A percentile compares a stretch with the other conserved stretches of the same genome.
Conservation (phyloP, 164 flowering plant species). For the Vitis riparia region DNA sequence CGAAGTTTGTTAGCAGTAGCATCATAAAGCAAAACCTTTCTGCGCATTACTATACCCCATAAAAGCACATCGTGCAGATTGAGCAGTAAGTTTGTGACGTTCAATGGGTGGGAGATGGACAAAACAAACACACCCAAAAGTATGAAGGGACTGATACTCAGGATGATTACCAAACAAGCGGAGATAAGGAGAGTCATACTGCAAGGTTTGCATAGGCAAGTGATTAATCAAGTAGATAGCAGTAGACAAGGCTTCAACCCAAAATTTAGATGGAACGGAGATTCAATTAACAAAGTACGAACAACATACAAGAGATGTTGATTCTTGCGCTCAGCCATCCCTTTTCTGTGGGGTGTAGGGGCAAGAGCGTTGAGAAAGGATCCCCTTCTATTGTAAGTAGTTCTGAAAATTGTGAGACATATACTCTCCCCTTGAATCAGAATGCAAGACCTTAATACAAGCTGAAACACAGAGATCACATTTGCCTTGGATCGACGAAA, state of each 20-base stretch:
- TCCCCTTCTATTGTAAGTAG: slow-evolving; percentile 5
- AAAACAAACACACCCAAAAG: slow-evolving; percentile 17
- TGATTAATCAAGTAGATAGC: slow-evolving; percentile 5
- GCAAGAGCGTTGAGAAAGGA: slow-evolving; percentile 7
- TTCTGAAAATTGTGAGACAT: not conserved
- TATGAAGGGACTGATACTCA: not conserved
- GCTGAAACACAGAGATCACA: not conserved
- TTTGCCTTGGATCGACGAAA: slow-evolving; percentile 2
- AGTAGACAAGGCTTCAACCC: slow-evolving; percentile 15
- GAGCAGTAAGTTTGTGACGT: slow-evolving; percentile 5
- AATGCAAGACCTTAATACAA: not conserved
- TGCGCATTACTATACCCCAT: slow-evolving; percentile 3
- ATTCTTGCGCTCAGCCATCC: slow-evolving; percentile 12
- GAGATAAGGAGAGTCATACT: slow-evolving; percentile 1
- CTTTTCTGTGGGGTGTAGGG: slow-evolving; percentile 15
- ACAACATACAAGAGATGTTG: slow-evolving; percentile 13
- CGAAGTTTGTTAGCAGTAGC: not conserved
- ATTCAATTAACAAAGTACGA: slow-evolving; percentile 5
- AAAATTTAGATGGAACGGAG: slow-evolving; percentile 12
- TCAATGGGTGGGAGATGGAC: slow-evolving; percentile 11
- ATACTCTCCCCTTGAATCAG: not conserved
- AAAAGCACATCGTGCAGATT: slow-evolving; percentile 14
- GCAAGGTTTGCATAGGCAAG: not conserved
- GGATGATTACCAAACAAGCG: slow-evolving; percentile 8
- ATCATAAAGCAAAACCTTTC: slow-evolving; percentile 2